Percentiles rank a stretch among this genome's conserved stretches.
These are phyloP conservation scores for Cyberlindnera amylophila DNA, from an alignment of 805 yeast species.

Conservation along the genomic window DNA sequence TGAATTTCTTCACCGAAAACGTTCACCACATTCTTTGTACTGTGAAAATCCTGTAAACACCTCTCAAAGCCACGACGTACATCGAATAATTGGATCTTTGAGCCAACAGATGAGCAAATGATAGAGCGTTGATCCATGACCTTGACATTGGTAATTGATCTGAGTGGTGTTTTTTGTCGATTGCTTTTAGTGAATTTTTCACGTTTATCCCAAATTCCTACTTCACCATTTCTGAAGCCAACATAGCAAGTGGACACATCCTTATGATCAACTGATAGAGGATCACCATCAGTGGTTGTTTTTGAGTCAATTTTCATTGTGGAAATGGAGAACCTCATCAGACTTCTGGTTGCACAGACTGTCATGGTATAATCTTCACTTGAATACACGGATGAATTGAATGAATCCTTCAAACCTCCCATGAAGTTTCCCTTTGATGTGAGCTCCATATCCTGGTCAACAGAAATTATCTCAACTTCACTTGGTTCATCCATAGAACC, in stretches of 20 bases:
- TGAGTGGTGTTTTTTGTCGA: slow-evolving; percentile 1
- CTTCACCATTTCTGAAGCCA: slow-evolving; percentile 21
- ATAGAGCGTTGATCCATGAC: neutral
- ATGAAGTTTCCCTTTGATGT: neutral
- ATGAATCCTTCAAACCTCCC: slow-evolving; percentile 5
- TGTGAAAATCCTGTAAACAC: slow-evolving; percentile 1
- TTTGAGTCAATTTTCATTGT: too few relatives aligned
- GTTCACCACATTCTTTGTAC: slow-evolving; percentile 12
- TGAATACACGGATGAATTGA: slow-evolving; percentile 14
- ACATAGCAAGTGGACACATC: slow-evolving; percentile 5
- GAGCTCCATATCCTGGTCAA: slow-evolving; percentile 8
- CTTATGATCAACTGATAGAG: slow-evolving; percentile 14
- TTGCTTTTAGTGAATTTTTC: neutral
- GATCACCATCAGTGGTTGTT: slow-evolving; percentile 14
- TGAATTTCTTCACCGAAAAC: slow-evolving; percentile 11
- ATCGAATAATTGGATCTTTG: slow-evolving; percentile 11
- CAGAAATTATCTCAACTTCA: slow-evolving; percentile 6
- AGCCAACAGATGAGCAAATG: slow-evolving; percentile 13
- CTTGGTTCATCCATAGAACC: slow-evolving; percentile 24
- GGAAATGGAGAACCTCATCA: too few relatives aligned
- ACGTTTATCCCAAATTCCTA: slow-evolving; percentile 20
- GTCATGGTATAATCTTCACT: neutral
- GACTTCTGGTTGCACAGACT: slow-evolving; percentile 8
- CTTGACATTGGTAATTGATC: slow-evolving; percentile 14
- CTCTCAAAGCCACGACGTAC: slow-evolving; percentile 8